phyloP scores from a whole-genome alignment of 1,139 yeast genomes.

The Fermentozyma sake region DNA sequence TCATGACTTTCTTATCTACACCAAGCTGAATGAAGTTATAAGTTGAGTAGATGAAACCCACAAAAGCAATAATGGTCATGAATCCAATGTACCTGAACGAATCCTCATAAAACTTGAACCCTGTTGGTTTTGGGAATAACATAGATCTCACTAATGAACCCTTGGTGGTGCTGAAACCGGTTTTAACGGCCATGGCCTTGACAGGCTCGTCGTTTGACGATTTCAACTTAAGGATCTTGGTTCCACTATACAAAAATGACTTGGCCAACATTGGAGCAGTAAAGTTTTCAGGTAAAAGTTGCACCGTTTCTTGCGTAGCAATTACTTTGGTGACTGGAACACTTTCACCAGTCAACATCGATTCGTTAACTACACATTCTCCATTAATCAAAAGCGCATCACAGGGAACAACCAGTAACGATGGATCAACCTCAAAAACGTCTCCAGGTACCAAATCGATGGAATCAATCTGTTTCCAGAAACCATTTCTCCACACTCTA shows the following conservation, averaged over 20 bases:
- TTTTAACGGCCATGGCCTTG: conserved; percentile 79
- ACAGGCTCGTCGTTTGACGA: conserved; percentile 67
- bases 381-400: conserved; percentile 86
- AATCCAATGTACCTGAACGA: conserved; percentile 94
- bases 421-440: conserved; percentile 86
- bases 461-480: conserved; percentile 82
- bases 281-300: conserved; percentile 50
- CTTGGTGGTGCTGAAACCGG: conserved; percentile 93
- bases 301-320: conserved; percentile 60
- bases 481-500: conserved; percentile 87
- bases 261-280: conserved; percentile 67
- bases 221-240: conserved; percentile 79
- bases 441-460: conserved; percentile 95
- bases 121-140: conserved; percentile 93
- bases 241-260: conserved; percentile 81
- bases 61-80: conserved; percentile 78
- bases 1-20: conserved; percentile 61
- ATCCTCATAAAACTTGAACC: conserved; percentile 89
- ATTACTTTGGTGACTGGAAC: conserved; percentile 86
- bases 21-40: conserved; percentile 77
- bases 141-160: conserved; percentile 94
- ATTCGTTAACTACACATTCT: conserved; percentile 90
- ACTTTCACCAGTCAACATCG: conserved; percentile 96
- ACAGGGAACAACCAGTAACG: conserved; percentile 70
- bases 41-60: conserved; percentile 84